Base-by-base conservation (phyloP, 1,284 basidiomycete genomes). In the Porodaedalea pini region DNA sequence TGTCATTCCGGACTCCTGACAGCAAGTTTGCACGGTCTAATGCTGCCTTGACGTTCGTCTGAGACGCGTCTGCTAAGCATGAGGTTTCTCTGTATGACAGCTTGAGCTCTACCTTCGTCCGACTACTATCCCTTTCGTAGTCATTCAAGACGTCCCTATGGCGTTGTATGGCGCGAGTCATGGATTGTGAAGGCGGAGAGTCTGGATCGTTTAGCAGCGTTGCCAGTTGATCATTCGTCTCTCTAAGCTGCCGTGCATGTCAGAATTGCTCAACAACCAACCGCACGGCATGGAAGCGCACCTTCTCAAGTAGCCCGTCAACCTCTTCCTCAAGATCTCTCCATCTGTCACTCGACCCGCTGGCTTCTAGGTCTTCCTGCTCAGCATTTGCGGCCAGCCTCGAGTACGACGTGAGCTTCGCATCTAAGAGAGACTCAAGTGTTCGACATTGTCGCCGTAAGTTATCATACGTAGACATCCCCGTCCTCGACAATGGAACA, bases 1-100 rank as follows among this genome's bases (percentile, higher is more conserved):
- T 98, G 66, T 99, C 96, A 64, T 95, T 94, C 60, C 94, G 82
- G 2, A 98, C 94, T n/a, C 90, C 92, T 27, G 83, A 88, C 19
- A 99, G 77, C 15, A 99, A 74, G 69, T 93, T 95, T 1, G 88
- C 87, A 66, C 94, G 82, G 67, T 95, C 90, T 47, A 96, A 73
- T 0, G 93, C 92, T 59, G 85, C 78, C 65, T 92, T 81, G n/a
- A 94, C 84, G 68, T 90, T 94, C 29, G 79, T 74, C 90, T 92
- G 64, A 1, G 52, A 54, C 4, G 49, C 36, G 27, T 31, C 52
- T 32, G 50, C 61, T 56, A 7, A 34, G 13, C 7, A 34, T 34
- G 32, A 34, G 7, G 32, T 34, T 13, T 34, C 13, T 6, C 32
- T 34, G 7, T 6, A 34, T 34, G n/a, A 23, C 6, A 44, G 13